Evolutionary conservation across 192 early-diverging fungal species (phyloP).

Genomic region (Bifiguratus adelaidae): DNA sequence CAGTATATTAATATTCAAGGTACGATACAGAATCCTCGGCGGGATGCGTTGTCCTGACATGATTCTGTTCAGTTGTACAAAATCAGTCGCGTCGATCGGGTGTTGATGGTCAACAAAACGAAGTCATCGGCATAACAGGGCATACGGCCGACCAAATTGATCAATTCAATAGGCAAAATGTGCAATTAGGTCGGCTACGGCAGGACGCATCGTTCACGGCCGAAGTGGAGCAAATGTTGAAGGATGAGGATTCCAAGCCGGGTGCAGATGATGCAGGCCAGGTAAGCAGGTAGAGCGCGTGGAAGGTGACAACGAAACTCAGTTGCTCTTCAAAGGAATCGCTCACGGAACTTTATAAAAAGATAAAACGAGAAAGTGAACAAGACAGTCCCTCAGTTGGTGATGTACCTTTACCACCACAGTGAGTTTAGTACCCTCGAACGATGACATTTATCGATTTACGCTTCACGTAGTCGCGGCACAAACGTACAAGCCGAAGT

Average conservation of each 20-base stretch:
- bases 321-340: too few relatives aligned
- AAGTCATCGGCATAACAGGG: constrained; percentile 58
- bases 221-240: constrained; percentile 74
- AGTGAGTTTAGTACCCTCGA: constrained; percentile 34
- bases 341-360: constrained; percentile 41
- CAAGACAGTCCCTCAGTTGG: constrained; percentile 46
- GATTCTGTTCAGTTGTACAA: too few relatives aligned
- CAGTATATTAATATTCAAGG: constrained; percentile 79
- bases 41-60: too few relatives aligned
- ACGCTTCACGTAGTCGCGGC: constrained; percentile 48
- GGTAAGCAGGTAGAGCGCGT: not conserved
- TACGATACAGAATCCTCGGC: constrained; percentile 8
- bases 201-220: constrained; percentile 59
- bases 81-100: constrained; percentile 27
- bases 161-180: constrained; percentile 69
- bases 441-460: too few relatives aligned
- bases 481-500: constrained; percentile 71
- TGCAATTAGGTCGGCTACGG: constrained; percentile 65
- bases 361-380: constrained; percentile 50
- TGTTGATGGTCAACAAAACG: too few relatives aligned
- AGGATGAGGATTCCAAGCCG: constrained; percentile 44
- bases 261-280: not conserved
- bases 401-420: constrained; percentile 59
- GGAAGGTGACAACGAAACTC: too few relatives aligned
- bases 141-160: constrained; percentile 62